These are phyloP conservation scores for Mentha longifolia DNA, from an alignment of 257 asterid species.

Conservation along the genomic window DNA sequence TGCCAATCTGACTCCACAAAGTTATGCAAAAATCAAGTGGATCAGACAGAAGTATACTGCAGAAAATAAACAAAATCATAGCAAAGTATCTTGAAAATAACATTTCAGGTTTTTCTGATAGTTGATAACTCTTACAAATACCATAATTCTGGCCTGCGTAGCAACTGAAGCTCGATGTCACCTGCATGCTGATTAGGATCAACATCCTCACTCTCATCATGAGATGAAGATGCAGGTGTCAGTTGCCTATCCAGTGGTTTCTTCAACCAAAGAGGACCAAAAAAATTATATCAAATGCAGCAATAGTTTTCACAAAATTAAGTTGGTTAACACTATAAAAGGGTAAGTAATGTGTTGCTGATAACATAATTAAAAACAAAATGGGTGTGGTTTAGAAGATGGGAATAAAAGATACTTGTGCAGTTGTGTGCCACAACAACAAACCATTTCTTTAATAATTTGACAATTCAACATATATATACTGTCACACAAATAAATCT, in stretches of 20 bases:
- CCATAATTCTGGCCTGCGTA: constrained; percentile 63
- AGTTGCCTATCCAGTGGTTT: constrained; percentile 53
- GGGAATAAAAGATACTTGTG: constrained; percentile 2
- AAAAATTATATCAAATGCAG: constrained; percentile 30
- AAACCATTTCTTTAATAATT: background rate
- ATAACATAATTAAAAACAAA: constrained; percentile 1
- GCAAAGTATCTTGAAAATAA: background rate
- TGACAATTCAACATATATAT: constrained; percentile 10
- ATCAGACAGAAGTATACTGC: constrained; percentile 7
- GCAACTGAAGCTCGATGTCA: constrained; percentile 49
- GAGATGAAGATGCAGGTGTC: constrained; percentile 42
- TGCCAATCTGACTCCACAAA: constrained; percentile 57
- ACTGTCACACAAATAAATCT: constrained; percentile 12
- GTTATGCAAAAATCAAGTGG: constrained; percentile 8
- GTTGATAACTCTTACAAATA: constrained; percentile 76
- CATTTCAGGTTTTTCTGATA: constrained; percentile 30
- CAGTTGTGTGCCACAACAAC: background rate
- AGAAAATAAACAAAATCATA: background rate
- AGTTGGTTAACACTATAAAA: constrained; percentile 1
- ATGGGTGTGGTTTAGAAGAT: constrained; percentile 6
- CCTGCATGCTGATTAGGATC: constrained; percentile 44
- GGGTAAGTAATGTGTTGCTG: constrained; percentile 5
- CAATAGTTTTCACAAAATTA: constrained; percentile 10
- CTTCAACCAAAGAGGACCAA: constrained; percentile 39
- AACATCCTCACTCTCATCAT: constrained; percentile 40